Evolutionary conservation across 805 yeast species (phyloP).

Genomic region (Lipomyces sp.): DNA sequence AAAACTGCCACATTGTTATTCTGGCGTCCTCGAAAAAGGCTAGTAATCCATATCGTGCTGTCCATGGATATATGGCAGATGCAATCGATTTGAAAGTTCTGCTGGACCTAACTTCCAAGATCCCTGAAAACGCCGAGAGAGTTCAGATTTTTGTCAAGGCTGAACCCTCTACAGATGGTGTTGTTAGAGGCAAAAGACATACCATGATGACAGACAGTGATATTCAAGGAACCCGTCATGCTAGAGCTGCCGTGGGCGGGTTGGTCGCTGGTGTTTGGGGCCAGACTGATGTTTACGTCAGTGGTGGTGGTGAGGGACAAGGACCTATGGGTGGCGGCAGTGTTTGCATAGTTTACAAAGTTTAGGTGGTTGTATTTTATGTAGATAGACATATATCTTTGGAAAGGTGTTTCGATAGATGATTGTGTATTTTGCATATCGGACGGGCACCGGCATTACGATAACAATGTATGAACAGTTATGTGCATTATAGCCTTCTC

Average conservation of each 20-base stretch:
- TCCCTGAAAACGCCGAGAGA: slow-evolving; percentile 32
- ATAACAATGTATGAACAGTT: too few species aligned
- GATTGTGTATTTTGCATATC: not conserved
- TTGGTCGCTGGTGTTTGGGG: slow-evolving; percentile 38
- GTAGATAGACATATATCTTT: not conserved
- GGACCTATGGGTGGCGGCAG: slow-evolving; percentile 39
- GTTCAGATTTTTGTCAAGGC: slow-evolving; percentile 37
- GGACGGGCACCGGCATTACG: not conserved
- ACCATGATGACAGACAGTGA: slow-evolving; percentile 38
- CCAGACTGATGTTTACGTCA: slow-evolving; percentile 33
- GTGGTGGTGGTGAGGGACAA: slow-evolving; percentile 37
- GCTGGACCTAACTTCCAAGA: slow-evolving; percentile 23
- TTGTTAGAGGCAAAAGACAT: slow-evolving; percentile 35
- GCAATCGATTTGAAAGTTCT: slow-evolving; percentile 34
- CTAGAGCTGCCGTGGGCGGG: slow-evolving; percentile 38
- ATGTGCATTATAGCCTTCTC: too few species aligned
- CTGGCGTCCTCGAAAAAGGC: slow-evolving; percentile 33
- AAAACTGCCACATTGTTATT: slow-evolving; percentile 34
- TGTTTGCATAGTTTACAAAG: slow-evolving; percentile 36
- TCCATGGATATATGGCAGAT: slow-evolving; percentile 37
- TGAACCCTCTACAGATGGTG: slow-evolving; percentile 36
- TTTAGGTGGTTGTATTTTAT: slow-evolving; percentile 5
- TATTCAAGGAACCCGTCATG: slow-evolving; percentile 37
- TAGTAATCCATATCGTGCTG: slow-evolving; percentile 35
- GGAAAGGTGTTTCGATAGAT: not conserved